Conservation (phyloP, 768 basidiomycete genomes). For the Wakefieldia striispora region DNA sequence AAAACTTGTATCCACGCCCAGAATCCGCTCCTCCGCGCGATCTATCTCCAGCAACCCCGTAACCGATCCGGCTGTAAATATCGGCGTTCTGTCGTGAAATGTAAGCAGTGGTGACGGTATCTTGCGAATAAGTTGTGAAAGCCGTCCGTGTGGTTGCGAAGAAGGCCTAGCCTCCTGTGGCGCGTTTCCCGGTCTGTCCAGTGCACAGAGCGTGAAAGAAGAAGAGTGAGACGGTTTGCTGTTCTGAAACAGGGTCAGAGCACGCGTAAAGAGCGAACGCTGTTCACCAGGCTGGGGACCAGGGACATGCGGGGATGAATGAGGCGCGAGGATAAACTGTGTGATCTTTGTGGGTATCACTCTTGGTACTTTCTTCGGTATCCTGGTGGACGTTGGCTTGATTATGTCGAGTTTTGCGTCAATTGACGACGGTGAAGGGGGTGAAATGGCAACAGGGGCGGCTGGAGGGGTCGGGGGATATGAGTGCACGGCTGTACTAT, state of each 20-base stretch:
- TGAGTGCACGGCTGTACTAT: slow-evolving; percentile 43
- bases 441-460: slow-evolving; percentile 27
- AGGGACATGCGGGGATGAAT: slow-evolving; percentile 37
- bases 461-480: slow-evolving; percentile 58
- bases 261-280: slow-evolving; percentile 48
- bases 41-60: slow-evolving; percentile 68
- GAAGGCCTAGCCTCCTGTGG: slow-evolving; percentile 21
- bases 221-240: slow-evolving; percentile 55
- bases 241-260: slow-evolving; percentile 47
- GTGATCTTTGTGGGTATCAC: slow-evolving; percentile 32
- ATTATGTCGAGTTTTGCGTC: slow-evolving; percentile 26
- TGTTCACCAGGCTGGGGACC: slow-evolving; percentile 27
- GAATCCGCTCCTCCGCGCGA: slow-evolving; percentile 45
- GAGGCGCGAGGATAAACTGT: slow-evolving; percentile 53
- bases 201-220: slow-evolving; percentile 53
- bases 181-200: slow-evolving; percentile 18
- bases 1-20: slow-evolving; percentile 75
- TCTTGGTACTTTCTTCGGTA: slow-evolving; percentile 7
- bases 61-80: slow-evolving; percentile 54
- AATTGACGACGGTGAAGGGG: slow-evolving; percentile 35
- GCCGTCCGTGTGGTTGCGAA: slow-evolving; percentile 19
- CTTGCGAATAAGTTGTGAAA: slow-evolving; percentile 21
- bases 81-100: slow-evolving; percentile 72
- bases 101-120: slow-evolving; percentile 51
- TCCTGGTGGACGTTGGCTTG: slow-evolving; percentile 5